Percentiles rank a stretch among this genome's conserved stretches.
Conservation (phyloP, 2,329 filamentous ascomycete species). For the Talaromyces sp. region DNA sequence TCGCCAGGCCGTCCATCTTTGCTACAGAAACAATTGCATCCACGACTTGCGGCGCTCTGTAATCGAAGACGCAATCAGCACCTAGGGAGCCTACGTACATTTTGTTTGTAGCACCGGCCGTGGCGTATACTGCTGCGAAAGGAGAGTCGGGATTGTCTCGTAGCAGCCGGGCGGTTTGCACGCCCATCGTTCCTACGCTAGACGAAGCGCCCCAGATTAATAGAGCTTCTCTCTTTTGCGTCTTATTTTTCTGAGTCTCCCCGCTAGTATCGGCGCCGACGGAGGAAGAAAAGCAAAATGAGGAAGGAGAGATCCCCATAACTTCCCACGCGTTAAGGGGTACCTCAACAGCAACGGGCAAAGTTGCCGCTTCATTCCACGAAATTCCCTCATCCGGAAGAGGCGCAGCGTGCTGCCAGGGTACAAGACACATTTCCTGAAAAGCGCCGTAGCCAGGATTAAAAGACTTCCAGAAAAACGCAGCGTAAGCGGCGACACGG, state of each 20-base stretch:
- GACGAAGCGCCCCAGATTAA: slow-evolving; percentile 44
- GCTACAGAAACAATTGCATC: slow-evolving; percentile 32
- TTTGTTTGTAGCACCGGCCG: slow-evolving; percentile 29
- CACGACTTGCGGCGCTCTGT: slow-evolving; percentile 24
- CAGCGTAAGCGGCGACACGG: slow-evolving; percentile 36
- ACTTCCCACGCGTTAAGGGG: slow-evolving; percentile 36
- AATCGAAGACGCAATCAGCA: slow-evolving; percentile 38
- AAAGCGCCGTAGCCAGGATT: slow-evolving; percentile 45
- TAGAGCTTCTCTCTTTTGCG: slow-evolving; percentile 26
- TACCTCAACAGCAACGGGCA: slow-evolving; percentile 36
- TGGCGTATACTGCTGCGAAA: slow-evolving; percentile 39
- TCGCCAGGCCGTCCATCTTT: slow-evolving; percentile 29
- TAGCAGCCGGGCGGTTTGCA: slow-evolving; percentile 35
- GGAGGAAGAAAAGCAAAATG: background rate
- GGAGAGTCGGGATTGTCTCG: slow-evolving; percentile 26
- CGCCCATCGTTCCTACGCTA: slow-evolving; percentile 42
- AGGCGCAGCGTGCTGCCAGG: slow-evolving; percentile 35
- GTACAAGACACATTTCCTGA: slow-evolving; percentile 40
- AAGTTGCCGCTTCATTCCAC: slow-evolving; percentile 37
- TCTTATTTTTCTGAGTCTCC: background rate
- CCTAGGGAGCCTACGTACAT: slow-evolving; percentile 26
- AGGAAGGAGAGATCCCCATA: slow-evolving; percentile 25
- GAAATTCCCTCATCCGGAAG: slow-evolving; percentile 29
- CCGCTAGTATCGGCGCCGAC: background rate
- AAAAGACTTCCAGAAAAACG: slow-evolving; percentile 38